Base-by-base conservation (phyloP, 352 stramenopile species). In the Phytophthora megakarya region DNA sequence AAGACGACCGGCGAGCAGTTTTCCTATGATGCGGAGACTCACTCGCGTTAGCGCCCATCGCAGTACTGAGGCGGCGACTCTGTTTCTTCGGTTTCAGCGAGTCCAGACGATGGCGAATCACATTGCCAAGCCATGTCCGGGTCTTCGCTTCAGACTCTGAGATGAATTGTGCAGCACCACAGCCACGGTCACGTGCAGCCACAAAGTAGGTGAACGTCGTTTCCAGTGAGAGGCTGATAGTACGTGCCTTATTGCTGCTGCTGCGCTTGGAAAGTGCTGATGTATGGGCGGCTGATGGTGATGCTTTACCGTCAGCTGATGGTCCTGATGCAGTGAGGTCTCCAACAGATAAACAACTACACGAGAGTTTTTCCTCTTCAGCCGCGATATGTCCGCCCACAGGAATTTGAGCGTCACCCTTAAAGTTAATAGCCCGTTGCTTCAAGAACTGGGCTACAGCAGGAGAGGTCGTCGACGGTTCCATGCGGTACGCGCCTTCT, bases 171-270 rank as follows among this genome's bases (percentile, higher is more conserved):
- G 69, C 42, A 0, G 81, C 81, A 1, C 56, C 59, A 22, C 69
- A 82, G 3, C 68, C 61, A n/a, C 80, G 78, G 44, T 93, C 84
- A 28, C 84, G 78, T 16, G 72, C 81, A 25, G 78, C 75, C 18
- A 78, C 58, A 33, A 91, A 93, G 44, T 88, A 93, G n/a, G 72
- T 81, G 56, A 93, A 93, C 18, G 77, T 81, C 19, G 72, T 89
- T 54, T 91, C 81, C 23, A 90, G 60, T 21, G 77, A 81, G 18
- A 90, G 64, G 56, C 76, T 90, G 67, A 93, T 90, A 37, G 84
- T 93, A 7, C 81, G 72, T 6, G 84, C 84, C 57, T 90, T 90
- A 66, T 93, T 93, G 58, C 79, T 89, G 65, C 78, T 88, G 25
- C 65, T 70, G 60, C 75, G 60, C 37, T 75, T 84, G 9, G 68